Evolutionary conservation across 331 rosid genomes (phyloP).

Genomic region (Prunus yedoensis): DNA sequence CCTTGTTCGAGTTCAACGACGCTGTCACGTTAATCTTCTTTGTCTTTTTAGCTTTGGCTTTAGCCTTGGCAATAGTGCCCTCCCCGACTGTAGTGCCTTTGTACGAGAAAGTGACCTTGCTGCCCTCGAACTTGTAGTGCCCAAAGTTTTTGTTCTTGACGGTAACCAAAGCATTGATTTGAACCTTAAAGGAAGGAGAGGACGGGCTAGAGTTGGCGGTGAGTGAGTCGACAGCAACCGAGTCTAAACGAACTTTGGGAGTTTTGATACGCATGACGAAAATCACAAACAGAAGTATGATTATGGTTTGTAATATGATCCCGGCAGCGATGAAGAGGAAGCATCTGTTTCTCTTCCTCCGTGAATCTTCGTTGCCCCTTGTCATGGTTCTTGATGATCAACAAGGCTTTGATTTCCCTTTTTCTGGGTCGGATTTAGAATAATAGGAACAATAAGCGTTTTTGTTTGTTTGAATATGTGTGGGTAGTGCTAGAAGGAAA

Average conservation of each 20-base stretch:
- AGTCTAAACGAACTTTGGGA: constrained; percentile 31
- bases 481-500: background rate
- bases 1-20: constrained; percentile 20
- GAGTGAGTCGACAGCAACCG: constrained; percentile 8
- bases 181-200: constrained; percentile 21
- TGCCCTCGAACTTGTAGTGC: constrained; percentile 31
- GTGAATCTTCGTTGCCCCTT: background rate
- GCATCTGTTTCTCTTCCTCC: constrained; percentile 20
- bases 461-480: background rate
- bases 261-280: constrained; percentile 25
- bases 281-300: constrained; percentile 26
- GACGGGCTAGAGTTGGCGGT: constrained; percentile 5
- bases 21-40: constrained; percentile 22
- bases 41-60: constrained; percentile 26
- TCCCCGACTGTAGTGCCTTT: constrained; percentile 28
- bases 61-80: constrained; percentile 14
- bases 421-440: background rate
- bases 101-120: constrained; percentile 27
- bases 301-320: constrained; percentile 20
- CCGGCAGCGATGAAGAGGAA: constrained; percentile 24
- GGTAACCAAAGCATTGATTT: constrained; percentile 14
- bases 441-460: background rate
- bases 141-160: constrained; percentile 41
- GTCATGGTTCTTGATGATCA: constrained; percentile 6
- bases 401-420: too few species aligned